Base-by-base conservation (phyloP, 106 monocot species). In the Amphibolis antarctica region DNA sequence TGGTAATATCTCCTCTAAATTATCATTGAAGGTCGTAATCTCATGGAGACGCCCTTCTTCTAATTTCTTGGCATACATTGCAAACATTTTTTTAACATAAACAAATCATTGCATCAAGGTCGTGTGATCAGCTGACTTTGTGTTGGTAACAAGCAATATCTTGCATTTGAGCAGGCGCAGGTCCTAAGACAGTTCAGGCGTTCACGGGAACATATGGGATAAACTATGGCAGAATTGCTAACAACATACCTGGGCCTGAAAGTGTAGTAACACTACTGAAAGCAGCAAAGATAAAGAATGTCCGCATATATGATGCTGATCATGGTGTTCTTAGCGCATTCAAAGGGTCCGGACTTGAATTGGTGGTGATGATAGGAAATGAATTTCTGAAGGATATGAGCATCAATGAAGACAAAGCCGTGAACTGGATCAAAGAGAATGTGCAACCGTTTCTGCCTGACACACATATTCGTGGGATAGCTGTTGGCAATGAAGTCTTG, bases 151-250 rank as follows among this genome's bases (percentile, higher is more conserved):
- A 36, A 36, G 36, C 36, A 36, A 36, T 36, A n/a, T 36, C 36
- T 36, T 7, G 7, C 36, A 4, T 36, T 36, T 36, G 36, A 36
- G 36, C 7, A 36, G 36, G 36, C 4, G 36, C 36, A 36, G 36
- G 36, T 44, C 30, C 62, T 44, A 20, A 73, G 48, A 66, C 48
- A 43, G 78, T 74, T 23, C 56, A 81, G 17, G 83, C 83, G 55
- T 91, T 86, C 66, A 79, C 74, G 0, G 92, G 92, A 72, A 81
- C 76, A n/a, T 92, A 83, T 65, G 92, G 92, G 30, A 70, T 92
- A 72, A 92, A 92, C 43, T 92, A 92, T 28, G 92, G 92, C 18
- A 73, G 84, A 51, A 69, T 86, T 49, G 83, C 92, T 19, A 75
- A 92, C 65, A 92, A 92, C 56, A 76, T 92, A 15, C 86, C 92